A percentile compares a stretch with the other conserved stretches of the same genome.
Evolutionary conservation across 2,329 filamentous ascomycete species (phyloP).

Genomic region (Fusarium decemcellulare): DNA sequence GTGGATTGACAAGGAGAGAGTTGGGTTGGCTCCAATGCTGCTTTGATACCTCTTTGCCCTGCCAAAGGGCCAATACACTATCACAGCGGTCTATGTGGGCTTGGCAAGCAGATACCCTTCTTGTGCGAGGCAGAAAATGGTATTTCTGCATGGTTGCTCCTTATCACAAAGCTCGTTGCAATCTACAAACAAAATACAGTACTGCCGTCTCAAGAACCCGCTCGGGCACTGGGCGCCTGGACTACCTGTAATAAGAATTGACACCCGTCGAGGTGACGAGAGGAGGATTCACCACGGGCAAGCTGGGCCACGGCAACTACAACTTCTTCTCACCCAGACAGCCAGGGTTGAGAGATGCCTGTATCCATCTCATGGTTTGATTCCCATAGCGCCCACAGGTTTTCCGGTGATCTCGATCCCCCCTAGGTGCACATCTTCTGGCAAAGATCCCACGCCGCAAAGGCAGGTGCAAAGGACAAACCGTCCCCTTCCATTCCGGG

Average conservation of each 20-base stretch:
- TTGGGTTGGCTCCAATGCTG: neutral
- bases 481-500: conserved; percentile 10
- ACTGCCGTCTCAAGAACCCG: too few species aligned
- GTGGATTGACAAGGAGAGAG: neutral
- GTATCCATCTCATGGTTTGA: too few species aligned
- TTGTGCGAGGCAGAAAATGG: neutral
- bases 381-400: too few species aligned
- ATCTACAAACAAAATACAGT: neutral
- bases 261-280: conserved; percentile 4
- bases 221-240: too few species aligned
- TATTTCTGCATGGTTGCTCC: neutral
- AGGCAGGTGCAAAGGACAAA: conserved; percentile 19
- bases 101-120: neutral
- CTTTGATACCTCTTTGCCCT: neutral
- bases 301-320: too few species aligned
- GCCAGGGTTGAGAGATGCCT: too few species aligned
- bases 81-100: neutral
- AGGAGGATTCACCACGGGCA: too few species aligned
- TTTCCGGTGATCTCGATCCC: conserved; percentile 28
- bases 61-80: neutral
- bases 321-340: too few species aligned
- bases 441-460: neutral
- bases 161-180: neutral
- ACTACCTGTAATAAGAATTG: neutral
- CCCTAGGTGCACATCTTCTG: too few species aligned